A percentile compares a stretch with the other conserved stretches of the same genome.
These are phyloP conservation scores for Schoenoplectus triqueter DNA, from an alignment of 202 grass and related monocot species.

Conservation along the genomic window DNA sequence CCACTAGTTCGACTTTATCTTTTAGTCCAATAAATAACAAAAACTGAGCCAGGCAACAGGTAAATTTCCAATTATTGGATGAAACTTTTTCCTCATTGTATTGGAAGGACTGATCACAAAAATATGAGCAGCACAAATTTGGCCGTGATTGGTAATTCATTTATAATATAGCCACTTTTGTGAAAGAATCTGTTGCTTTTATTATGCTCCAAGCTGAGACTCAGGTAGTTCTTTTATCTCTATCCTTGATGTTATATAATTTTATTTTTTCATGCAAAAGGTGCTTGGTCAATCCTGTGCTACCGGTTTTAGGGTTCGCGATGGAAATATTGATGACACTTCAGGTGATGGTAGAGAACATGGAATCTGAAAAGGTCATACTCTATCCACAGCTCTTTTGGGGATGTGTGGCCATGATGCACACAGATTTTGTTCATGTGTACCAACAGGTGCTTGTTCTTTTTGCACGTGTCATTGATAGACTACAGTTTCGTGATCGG, in stretches of 20 bases:
- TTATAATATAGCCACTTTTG: neutral
- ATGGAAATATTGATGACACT: slow-evolving; percentile 96
- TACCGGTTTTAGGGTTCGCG: slow-evolving; percentile 76
- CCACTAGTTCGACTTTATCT: slow-evolving; percentile 8
- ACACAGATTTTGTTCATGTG: slow-evolving; percentile 92
- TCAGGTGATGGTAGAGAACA: slow-evolving; percentile 96
- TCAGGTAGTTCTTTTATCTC: neutral
- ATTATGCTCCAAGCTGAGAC: slow-evolving; percentile 13
- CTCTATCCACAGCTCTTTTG: slow-evolving; percentile 99
- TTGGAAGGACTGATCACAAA: slow-evolving; percentile 12
- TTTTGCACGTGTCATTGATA: slow-evolving; percentile 83
- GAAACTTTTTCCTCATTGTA: neutral
- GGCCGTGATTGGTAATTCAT: neutral
- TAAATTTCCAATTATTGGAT: slow-evolving; percentile 16
- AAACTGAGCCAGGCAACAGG: neutral
- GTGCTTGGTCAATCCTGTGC: slow-evolving; percentile 92
- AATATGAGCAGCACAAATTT: neutral
- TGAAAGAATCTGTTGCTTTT: neutral
- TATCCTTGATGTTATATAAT: slow-evolving; percentile 25
- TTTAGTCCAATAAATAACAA: neutral
- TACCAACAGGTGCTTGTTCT: slow-evolving; percentile 92
- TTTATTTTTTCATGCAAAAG: slow-evolving; percentile 41
- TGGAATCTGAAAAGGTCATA: slow-evolving; percentile 96
- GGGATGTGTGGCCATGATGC: slow-evolving; percentile 97
- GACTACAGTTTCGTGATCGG: slow-evolving; percentile 76